Percentiles rank a stretch among this genome's conserved stretches.
Conservation (phyloP, 768 basidiomycete genomes). For the Obba rivulosa region DNA sequence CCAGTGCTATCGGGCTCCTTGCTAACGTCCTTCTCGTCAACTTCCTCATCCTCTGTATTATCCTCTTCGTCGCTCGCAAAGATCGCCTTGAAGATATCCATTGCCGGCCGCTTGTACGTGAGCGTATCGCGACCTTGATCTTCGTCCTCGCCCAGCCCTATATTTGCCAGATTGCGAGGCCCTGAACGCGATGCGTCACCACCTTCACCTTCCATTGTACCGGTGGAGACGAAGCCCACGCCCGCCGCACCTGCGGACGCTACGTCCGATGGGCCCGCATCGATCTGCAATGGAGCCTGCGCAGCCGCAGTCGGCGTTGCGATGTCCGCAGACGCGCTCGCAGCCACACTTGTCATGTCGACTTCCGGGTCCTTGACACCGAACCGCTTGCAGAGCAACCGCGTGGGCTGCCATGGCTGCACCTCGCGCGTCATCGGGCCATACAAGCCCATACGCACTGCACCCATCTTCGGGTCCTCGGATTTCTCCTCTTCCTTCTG, state of each 20-base stretch:
- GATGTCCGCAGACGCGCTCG: constrained; percentile 7
- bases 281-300: constrained; percentile 1
- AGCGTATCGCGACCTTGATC: constrained; percentile 82
- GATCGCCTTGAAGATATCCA: constrained; percentile 96
- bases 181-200: neutral
- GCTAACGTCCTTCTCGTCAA: constrained; percentile 76
- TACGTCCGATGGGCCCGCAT: neutral
- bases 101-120: constrained; percentile 81
- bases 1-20: constrained; percentile 32
- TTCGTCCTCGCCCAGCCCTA: constrained; percentile 91
- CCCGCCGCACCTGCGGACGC: neutral
- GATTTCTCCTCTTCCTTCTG: constrained; percentile 46
- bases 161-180: constrained; percentile 61
- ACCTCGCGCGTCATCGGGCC: constrained; percentile 80
- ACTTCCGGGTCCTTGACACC: constrained; percentile 85
- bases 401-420: constrained; percentile 74
- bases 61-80: constrained; percentile 95
- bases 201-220: constrained; percentile 4
- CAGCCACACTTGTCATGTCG: constrained; percentile 29
- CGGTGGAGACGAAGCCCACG: neutral
- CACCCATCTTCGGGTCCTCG: constrained; percentile 72
- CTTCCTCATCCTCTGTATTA: constrained; percentile 54
- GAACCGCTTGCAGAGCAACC: constrained; percentile 88
- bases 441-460: constrained; percentile 85
- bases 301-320: constrained; percentile 9